Percentiles rank a stretch among this genome's conserved stretches.
Evolutionary conservation across 306 rosid genomes (phyloP).

Genomic region (Trifolium subterraneum): DNA sequence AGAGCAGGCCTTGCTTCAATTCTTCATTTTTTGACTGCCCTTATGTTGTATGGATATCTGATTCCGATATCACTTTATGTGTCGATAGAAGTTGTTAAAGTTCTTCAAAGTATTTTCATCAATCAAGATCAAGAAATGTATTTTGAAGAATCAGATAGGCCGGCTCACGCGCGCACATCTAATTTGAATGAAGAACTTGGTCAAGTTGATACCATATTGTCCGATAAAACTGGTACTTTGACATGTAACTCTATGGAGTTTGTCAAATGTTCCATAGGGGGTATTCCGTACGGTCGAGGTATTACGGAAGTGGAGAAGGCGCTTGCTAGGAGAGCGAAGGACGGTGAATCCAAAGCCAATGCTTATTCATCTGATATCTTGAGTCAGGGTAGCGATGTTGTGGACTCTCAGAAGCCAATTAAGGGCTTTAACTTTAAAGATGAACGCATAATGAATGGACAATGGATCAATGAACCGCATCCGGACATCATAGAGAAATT

Average conservation of each 20-base stretch:
- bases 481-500: slow-evolving; percentile 67
- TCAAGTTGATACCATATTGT: slow-evolving; percentile 78
- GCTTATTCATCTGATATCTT: slow-evolving; percentile 41
- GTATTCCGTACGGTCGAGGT: slow-evolving; percentile 76
- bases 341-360: slow-evolving; percentile 46
- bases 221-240: slow-evolving; percentile 93
- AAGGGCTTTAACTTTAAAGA: slow-evolving; percentile 88
- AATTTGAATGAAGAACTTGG: slow-evolving; percentile 95
- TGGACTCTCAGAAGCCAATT: slow-evolving; percentile 44
- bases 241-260: slow-evolving; percentile 96
- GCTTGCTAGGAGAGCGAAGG: slow-evolving; percentile 54
- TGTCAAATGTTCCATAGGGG: slow-evolving; percentile 81
- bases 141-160: slow-evolving; percentile 68
- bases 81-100: slow-evolving; percentile 92
- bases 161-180: slow-evolving; percentile 87
- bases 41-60: slow-evolving; percentile 87
- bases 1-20: slow-evolving; percentile 60
- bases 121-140: slow-evolving; percentile 87
- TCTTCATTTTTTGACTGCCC: slow-evolving; percentile 85
- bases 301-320: slow-evolving; percentile 81
- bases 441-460: slow-evolving; percentile 68
- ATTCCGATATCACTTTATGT: slow-evolving; percentile 91
- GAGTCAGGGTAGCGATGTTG: slow-evolving; percentile 37
- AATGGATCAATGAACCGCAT: slow-evolving; percentile 77
- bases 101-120: slow-evolving; percentile 80